Evolutionary conservation across 2,329 filamentous ascomycete genomes (phyloP).

Genomic region (Aspergillus ibericus): DNA sequence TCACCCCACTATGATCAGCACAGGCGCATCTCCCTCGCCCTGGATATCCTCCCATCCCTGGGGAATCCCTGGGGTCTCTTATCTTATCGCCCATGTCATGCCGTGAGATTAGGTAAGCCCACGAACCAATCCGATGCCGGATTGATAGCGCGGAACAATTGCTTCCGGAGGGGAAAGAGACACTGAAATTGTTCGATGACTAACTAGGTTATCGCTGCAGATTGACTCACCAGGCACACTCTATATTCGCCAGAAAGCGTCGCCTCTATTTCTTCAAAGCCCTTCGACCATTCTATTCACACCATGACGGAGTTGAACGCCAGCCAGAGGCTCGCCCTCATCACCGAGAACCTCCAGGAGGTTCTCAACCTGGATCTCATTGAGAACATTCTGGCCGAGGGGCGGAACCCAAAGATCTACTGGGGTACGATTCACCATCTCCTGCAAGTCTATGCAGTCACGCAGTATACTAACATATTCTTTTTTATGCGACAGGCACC

Average conservation of each 20-base stretch:
- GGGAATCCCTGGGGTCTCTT: too few species aligned
- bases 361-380: constrained; percentile 67
- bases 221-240: background rate
- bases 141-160: background rate
- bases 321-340: constrained; percentile 50
- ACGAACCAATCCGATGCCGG: too few species aligned
- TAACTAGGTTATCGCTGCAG: background rate
- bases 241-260: background rate
- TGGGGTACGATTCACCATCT: constrained; percentile 27
- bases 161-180: background rate
- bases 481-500: constrained; percentile 46
- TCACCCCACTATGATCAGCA: too few species aligned
- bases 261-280: background rate
- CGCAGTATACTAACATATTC: background rate
- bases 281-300: background rate
- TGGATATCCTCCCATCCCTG: too few species aligned
- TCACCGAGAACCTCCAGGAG: constrained; percentile 78
- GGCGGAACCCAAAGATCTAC: constrained; percentile 32
- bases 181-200: too few species aligned
- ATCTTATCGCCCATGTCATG: too few species aligned
- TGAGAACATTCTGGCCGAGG: constrained; percentile 30
- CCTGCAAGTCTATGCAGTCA: constrained; percentile 2
- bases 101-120: too few species aligned
- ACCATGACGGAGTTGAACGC: background rate
- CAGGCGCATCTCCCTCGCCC: too few species aligned